Evolutionary conservation across 768 basidiomycete genomes (phyloP), one percentile per base, ranked within the genome.

Genomic region (Naematelia encephala): DNA sequence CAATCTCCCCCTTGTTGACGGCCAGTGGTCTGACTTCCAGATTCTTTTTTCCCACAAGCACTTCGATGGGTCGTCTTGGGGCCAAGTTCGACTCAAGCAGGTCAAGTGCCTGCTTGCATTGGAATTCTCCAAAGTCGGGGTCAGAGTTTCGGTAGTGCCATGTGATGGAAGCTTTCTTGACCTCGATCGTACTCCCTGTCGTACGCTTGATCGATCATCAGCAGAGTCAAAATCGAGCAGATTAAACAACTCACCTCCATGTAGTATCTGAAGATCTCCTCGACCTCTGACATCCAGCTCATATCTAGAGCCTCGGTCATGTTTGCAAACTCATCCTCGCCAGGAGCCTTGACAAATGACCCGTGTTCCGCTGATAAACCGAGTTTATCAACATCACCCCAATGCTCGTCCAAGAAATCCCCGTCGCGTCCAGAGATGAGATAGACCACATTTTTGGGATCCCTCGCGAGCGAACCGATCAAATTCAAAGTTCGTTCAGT

Each of bases 1-100:
- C 93, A 70, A 98, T 97, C 81, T 98, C 94, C 53, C 94, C 94
- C 85, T 99, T 98, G 84, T 96, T 97, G 60, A 97, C 86, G 1
- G 92, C 91, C 28, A 93, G 82, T 3, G 92, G 94, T 60, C 94
- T 85, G 21, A 97, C 93, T 80, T 99, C 94, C 45, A 99, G 82
- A 77, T 97, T 97, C 85, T 97, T 97, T 82, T 99, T 99, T 19
- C 94, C 94, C 27, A 94, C 88, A 51, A 96, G 85, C 3, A 96
- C 91, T 88, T 99, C 94, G 60, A 99, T 97, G 5, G 94, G 92
- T 49, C 93, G 83, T 76, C 93, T 90, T 65, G 90, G 86, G 44
- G 87, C 90, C 63, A 99, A 76, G 73, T 91, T 94, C 77, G 91
- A 93, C 82, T 98, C 93, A 51, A 98, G 80, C 66, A 98, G 79